Evolutionary conservation across 2,329 filamentous ascomycete genomes (phyloP).

Genomic region (Beauveria caledonica): DNA sequence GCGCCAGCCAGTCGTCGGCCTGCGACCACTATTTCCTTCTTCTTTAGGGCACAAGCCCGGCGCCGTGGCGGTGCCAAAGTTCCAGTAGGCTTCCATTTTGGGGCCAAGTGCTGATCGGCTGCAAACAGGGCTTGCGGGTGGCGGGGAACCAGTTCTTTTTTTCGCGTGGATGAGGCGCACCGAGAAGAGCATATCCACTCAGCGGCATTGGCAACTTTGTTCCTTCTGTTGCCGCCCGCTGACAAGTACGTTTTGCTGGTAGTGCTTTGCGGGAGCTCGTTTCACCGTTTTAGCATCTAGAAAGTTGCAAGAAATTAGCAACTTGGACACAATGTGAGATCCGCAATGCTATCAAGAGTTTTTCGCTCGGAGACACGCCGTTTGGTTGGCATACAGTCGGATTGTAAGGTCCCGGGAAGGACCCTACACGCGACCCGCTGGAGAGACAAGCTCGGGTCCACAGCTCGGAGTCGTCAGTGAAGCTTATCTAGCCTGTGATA

Average conservation of each 20-base stretch:
- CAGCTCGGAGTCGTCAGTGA: conserved; percentile 1
- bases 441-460: not conserved
- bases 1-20: not conserved
- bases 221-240: not conserved
- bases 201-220: not conserved
- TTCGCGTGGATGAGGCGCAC: not conserved
- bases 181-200: conserved; percentile 1
- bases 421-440: conserved; percentile 3
- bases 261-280: not conserved
- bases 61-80: conserved; percentile 5
- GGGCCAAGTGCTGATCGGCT: conserved; percentile 10
- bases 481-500: conserved; percentile 5
- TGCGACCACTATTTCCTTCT: not conserved
- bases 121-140: conserved; percentile 5
- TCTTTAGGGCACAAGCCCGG: conserved; percentile 11
- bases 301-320: no score
- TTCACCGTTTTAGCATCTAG: not conserved
- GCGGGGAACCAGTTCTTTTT: not conserved
- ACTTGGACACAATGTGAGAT: not conserved
- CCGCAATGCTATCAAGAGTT: no score
- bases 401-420: not conserved
- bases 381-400: no score
- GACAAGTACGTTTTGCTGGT: not conserved
- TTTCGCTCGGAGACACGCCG: no score
- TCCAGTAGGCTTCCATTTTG: conserved; percentile 6